phyloP scores from a whole-genome alignment of 352 stramenopile genomes.

The Phytopythium litorale region DNA sequence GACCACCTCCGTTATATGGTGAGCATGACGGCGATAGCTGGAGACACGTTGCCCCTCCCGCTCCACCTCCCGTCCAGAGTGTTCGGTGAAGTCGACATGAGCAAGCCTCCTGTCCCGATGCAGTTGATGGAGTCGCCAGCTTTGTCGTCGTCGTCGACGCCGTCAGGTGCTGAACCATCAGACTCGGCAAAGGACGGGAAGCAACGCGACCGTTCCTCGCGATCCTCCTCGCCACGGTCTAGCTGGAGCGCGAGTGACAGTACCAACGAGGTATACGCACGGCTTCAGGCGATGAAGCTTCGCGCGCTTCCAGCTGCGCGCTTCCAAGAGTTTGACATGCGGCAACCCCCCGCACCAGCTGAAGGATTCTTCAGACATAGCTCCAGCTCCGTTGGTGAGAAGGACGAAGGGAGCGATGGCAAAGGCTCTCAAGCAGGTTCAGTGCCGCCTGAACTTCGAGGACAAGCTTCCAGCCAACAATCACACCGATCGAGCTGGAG shows the following conservation, averaged over 20 bases:
- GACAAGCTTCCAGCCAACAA: too few relatives aligned
- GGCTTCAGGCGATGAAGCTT: not conserved
- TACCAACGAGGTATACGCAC: not conserved
- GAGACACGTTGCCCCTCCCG: constrained; percentile 38
- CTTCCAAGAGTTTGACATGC: not conserved
- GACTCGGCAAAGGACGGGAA: not conserved
- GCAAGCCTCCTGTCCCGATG: constrained; percentile 30
- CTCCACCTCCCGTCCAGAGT: constrained; percentile 33
- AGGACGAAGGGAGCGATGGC: not conserved
- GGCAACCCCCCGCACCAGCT: not conserved
- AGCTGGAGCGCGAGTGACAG: constrained; percentile 6
- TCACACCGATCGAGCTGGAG: not conserved
- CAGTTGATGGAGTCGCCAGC: not conserved
- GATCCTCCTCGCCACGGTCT: not conserved
- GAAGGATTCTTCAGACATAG: not conserved
- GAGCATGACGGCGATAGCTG: constrained; percentile 39
- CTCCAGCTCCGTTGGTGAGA: not conserved
- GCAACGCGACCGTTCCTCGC: not conserved
- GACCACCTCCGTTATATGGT: constrained; percentile 41
- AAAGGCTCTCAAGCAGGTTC: not conserved
- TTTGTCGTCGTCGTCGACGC: not conserved
- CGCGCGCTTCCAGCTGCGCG: not conserved
- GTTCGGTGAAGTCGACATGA: constrained; percentile 33
- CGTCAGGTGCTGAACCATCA: not conserved
- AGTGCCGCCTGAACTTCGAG: not conserved